These are phyloP conservation scores for Neonectria sp. DNA, from an alignment of 2,329 filamentous ascomycete species.

Conservation along the genomic window DNA sequence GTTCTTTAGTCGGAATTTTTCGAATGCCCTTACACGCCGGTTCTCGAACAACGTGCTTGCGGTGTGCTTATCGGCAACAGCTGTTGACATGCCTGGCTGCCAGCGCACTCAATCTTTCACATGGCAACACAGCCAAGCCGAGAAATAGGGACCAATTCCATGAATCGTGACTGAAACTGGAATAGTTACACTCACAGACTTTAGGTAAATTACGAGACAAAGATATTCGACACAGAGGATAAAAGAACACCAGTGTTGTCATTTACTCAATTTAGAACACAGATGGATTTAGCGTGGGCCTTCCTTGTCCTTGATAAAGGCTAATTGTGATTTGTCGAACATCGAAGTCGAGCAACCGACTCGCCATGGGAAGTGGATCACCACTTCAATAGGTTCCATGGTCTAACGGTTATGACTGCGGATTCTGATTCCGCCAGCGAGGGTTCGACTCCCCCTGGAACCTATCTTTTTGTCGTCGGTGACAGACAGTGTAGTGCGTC, in stretches of 20 bases:
- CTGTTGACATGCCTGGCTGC: neutral
- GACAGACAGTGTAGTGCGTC: no score
- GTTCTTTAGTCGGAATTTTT: neutral
- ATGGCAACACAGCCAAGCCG: neutral
- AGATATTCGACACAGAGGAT: neutral
- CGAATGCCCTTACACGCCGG: no score
- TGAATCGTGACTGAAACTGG: neutral
- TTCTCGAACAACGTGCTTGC: neutral
- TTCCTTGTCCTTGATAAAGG: neutral
- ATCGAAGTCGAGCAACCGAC: conserved; percentile 7
- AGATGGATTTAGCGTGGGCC: neutral
- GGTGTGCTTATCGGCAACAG: neutral
- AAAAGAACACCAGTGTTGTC: neutral
- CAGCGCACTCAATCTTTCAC: neutral
- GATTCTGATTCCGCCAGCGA: conserved; percentile 49
- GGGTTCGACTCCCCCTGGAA: conserved; percentile 47
- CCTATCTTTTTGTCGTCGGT: conserved; percentile 30
- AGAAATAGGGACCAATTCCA: neutral
- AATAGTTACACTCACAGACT: no score
- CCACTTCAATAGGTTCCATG: conserved; percentile 32
- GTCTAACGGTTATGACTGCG: conserved; percentile 48
- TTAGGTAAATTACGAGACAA: neutral
- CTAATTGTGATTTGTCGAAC: neutral
- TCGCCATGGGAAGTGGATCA: conserved; percentile 23
- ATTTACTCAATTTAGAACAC: neutral